Evolutionary conservation across 148 eudicot species (phyloP).

Genomic region (Oxyria digyna): DNA sequence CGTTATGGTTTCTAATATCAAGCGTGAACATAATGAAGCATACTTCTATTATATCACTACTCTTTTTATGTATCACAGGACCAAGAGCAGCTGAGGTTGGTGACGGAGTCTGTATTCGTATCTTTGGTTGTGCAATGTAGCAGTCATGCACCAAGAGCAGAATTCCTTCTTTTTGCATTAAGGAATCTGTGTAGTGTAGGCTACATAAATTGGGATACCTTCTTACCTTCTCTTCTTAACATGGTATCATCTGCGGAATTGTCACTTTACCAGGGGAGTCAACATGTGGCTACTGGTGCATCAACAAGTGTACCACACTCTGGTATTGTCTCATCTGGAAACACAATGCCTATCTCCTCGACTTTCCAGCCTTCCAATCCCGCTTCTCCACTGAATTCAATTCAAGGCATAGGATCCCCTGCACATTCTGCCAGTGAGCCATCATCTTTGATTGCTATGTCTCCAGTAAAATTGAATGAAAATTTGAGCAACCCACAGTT

Average conservation of each 20-base stretch:
- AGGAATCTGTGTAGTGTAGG: constrained; percentile 64
- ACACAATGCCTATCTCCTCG: constrained; percentile 35
- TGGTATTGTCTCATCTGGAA: constrained; percentile 44
- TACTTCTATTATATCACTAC: not conserved
- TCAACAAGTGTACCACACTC: constrained; percentile 49
- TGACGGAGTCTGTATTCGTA: constrained; percentile 73
- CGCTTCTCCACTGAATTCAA: constrained; percentile 66
- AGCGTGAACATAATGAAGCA: not conserved
- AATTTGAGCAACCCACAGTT: constrained; percentile 24
- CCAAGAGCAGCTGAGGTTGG: constrained; percentile 66
- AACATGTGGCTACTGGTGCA: constrained; percentile 30
- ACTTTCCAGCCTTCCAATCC: constrained; percentile 75
- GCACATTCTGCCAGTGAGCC: constrained; percentile 66
- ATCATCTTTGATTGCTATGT: constrained; percentile 35
- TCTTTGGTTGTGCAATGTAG: constrained; percentile 83
- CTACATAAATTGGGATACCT: constrained; percentile 74
- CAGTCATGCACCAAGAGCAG: constrained; percentile 85
- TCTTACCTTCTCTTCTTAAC: constrained; percentile 77
- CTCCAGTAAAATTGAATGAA: constrained; percentile 66
- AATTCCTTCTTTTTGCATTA: constrained; percentile 77
- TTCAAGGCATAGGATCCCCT: constrained; percentile 85
- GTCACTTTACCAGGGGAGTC: constrained; percentile 56
- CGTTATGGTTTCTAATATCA: constrained; percentile 1
- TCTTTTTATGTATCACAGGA: constrained; percentile 42
- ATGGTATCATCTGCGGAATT: constrained; percentile 69